phyloP scores from a whole-genome alignment of 331 rosid species.

The Telfairia occidentalis region DNA sequence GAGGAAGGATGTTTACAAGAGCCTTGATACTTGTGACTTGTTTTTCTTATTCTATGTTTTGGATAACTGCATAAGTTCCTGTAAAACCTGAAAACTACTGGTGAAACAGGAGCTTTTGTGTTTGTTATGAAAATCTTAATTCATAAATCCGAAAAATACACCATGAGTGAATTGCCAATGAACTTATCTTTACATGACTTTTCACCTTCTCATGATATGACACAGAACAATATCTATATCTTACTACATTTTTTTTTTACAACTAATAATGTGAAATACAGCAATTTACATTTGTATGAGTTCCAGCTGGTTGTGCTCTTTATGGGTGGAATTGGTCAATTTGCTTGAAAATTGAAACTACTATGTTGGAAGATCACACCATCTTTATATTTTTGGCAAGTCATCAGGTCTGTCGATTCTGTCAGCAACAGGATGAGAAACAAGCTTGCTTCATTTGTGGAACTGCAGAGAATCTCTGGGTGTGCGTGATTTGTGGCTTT shows the following conservation, averaged over 20 bases:
- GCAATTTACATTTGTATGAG: background rate
- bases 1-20: too few species aligned
- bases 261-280: background rate
- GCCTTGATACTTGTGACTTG: background rate
- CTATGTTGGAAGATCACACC: constrained; percentile 18
- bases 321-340: background rate
- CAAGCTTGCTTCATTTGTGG: constrained; percentile 72
- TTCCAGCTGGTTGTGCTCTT: background rate
- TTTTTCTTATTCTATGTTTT: background rate
- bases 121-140: background rate
- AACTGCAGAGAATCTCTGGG: constrained; percentile 72
- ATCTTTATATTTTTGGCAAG: constrained; percentile 17
- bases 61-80: background rate
- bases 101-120: too few species aligned
- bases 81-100: background rate
- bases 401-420: constrained; percentile 68
- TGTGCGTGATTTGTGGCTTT: constrained; percentile 87
- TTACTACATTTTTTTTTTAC: background rate
- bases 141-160: background rate
- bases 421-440: constrained; percentile 77
- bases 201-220: background rate
- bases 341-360: background rate
- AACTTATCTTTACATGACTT: background rate
- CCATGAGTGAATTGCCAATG: background rate
- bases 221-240: background rate